These are phyloP conservation scores for Citrus trifoliata DNA, from an alignment of 345 rosid species.

Conservation along the genomic window DNA sequence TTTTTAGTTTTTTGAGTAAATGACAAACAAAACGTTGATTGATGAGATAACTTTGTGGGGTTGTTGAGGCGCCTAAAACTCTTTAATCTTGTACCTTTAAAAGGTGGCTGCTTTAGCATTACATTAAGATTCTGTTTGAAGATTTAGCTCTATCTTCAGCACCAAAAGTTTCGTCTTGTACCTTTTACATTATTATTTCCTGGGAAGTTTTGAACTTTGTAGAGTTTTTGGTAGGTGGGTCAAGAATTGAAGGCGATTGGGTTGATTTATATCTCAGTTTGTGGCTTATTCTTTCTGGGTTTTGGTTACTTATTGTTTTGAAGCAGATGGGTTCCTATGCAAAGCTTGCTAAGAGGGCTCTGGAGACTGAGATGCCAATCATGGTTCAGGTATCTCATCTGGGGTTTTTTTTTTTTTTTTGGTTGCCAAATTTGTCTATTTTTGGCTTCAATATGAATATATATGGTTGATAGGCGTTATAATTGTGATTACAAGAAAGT, in stretches of 20 bases:
- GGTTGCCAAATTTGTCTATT: neutral
- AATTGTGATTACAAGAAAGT: neutral
- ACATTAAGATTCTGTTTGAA: neutral
- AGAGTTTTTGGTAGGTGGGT: constrained; percentile 4
- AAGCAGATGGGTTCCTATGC: constrained; percentile 73
- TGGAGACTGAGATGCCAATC: constrained; percentile 80
- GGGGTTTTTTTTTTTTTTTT: constrained; percentile 9
- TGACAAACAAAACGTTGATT: neutral
- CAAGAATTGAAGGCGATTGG: neutral
- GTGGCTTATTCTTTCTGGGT: constrained; percentile 1
- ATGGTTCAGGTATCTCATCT: constrained; percentile 69
- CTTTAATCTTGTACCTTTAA: neutral
- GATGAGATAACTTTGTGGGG: constrained; percentile 8
- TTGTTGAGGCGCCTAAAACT: neutral
- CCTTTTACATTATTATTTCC: neutral
- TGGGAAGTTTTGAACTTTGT: neutral
- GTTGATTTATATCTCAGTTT: neutral
- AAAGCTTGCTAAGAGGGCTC: constrained; percentile 77
- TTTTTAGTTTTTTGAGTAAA: neutral
- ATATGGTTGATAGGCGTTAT: neutral
- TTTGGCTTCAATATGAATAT: neutral
- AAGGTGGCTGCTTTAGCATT: neutral
- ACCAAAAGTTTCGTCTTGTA: neutral
- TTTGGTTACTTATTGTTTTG: constrained; percentile 6
- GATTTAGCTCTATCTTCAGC: neutral